Evolutionary conservation across 2,329 filamentous ascomycete genomes (phyloP), one percentile per base, ranked within the genome.

Genomic region (Diaporthe longicolla): DNA sequence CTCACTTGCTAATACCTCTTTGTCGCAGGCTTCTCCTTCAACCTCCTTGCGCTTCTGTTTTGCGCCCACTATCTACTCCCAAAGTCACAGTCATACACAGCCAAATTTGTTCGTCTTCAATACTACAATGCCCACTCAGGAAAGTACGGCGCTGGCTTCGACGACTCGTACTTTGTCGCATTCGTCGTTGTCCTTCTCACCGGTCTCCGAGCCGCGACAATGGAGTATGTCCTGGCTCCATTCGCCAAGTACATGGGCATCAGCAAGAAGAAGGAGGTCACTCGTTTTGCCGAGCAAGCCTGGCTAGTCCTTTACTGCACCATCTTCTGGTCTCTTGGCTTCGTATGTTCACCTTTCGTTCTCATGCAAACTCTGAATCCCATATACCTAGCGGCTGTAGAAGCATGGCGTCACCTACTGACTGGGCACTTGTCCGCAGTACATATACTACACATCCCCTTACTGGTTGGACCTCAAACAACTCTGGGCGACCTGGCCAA

Each of bases 231-330:
- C 17, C 88, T 98, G 69, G 91, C 91, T 26, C 97, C 96, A 9
- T 84, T 97, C 72, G 95, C 93, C 57, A 91, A 90, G 76, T 85
- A 87, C 63, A 88, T 89, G 76, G 96, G 96, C 48, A 90, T 98
- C 78, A 88, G 89, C 78, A 94, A 93, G 80, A 88, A 87, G 81
- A 98, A 98, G 85, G 91, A 91, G 61, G 86, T 93, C 74, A 90
- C 94, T 65, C 90, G 97, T 74, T 97, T 98, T 84, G 95, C 95
- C 76, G 97, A 99, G 85, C 97, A 99, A 85, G 94, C 93, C 61
- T 98, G 96, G 94, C 87, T 98, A 81, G 85, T 97, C 73, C 83
- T 97, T 58, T 98, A 98, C 85, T 96, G 96, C 83, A 85, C 86
- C 59, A 86, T 92, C 72, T 96, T 95, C 81, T 98, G 95, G 93